Conservation (phyloP, 2,329 filamentous ascomycete genomes). For the Calonectria ilicicola region DNA sequence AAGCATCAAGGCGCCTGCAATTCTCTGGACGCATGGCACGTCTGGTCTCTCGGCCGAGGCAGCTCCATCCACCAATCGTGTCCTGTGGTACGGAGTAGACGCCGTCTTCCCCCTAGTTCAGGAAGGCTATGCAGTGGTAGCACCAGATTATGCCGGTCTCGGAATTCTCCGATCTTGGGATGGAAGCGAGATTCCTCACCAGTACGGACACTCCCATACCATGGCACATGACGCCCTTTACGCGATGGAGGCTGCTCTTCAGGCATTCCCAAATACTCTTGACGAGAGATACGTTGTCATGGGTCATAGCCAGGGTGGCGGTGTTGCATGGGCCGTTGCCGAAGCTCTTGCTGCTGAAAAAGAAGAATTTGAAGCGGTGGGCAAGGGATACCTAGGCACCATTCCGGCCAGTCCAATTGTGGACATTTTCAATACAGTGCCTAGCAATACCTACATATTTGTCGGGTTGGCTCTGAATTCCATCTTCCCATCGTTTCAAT, state of each 20-base stretch:
- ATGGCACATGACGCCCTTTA: constrained; percentile 57
- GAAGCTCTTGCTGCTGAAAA: constrained; percentile 42
- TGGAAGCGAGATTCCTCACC: constrained; percentile 52
- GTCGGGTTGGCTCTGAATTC: neutral
- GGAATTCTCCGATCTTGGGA: constrained; percentile 51
- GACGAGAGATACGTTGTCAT: constrained; percentile 55
- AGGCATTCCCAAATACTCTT: constrained; percentile 51
- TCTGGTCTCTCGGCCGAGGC: constrained; percentile 51
- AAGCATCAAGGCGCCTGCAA: constrained; percentile 33
- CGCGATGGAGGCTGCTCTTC: constrained; percentile 54
- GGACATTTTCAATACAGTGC: neutral
- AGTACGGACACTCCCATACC: constrained; percentile 51
- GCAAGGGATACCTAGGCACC: constrained; percentile 24
- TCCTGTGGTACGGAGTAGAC: constrained; percentile 53
- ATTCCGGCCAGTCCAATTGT: constrained; percentile 21
- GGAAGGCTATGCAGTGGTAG: constrained; percentile 58
- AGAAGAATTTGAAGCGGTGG: neutral
- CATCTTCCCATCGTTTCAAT: constrained; percentile 28
- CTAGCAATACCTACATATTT: constrained; percentile 1
- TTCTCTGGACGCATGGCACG: constrained; percentile 59
- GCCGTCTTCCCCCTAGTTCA: constrained; percentile 52
- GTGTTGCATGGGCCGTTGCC: constrained; percentile 51
- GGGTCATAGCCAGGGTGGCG: constrained; percentile 61
- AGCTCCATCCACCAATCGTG: constrained; percentile 53
- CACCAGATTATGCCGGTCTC: constrained; percentile 58